Evolutionary conservation across 148 eudicot genomes (phyloP).

Genomic region (Dysphania ambrosioides): DNA sequence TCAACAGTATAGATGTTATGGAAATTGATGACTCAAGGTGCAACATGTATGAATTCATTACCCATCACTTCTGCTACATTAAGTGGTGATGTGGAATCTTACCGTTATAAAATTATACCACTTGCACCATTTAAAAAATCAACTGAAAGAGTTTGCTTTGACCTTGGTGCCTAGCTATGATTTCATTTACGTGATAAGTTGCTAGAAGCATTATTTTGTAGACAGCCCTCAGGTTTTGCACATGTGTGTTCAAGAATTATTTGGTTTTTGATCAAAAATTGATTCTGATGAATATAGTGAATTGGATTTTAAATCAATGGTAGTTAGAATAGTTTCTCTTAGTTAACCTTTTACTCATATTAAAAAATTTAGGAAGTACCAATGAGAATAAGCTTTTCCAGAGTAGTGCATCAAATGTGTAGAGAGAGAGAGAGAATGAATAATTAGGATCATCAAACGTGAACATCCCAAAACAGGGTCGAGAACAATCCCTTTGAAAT

Average conservation of each 20-base stretch:
- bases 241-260: not conserved
- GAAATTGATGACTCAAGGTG: not conserved
- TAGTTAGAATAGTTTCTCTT: not conserved
- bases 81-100: not conserved
- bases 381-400: not conserved
- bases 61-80: not conserved
- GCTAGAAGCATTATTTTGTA: not conserved
- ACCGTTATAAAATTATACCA: not conserved
- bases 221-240: not conserved
- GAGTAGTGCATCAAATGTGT: not conserved
- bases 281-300: not conserved
- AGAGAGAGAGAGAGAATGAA: not conserved
- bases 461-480: too few species aligned
- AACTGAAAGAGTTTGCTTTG: not conserved
- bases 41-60: too few species aligned
- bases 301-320: not conserved
- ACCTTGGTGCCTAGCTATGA: too few species aligned
- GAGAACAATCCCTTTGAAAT: not conserved
- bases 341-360: not conserved
- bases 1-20: not conserved
- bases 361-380: not conserved
- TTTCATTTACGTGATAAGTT: not conserved
- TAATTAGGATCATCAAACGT: too few species aligned
- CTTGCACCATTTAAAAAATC: not conserved
- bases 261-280: not conserved